Percentiles rank a stretch among this genome's conserved stretches.
Evolutionary conservation across 176 grass and related monocot species (phyloP).

Genomic region (Carex cristatella): DNA sequence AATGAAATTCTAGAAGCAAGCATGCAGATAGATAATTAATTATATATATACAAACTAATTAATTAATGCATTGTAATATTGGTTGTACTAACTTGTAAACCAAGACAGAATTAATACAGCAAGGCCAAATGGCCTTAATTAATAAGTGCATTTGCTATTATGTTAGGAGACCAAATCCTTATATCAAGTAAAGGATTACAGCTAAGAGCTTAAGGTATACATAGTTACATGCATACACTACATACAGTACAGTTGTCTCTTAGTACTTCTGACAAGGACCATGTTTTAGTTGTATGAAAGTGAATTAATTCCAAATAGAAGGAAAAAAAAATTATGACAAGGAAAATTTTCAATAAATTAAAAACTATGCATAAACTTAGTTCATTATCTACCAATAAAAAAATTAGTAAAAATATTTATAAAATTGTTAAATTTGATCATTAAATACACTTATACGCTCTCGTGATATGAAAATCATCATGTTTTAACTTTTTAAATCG

Average conservation of each 20-base stretch:
- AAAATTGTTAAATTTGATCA: too few species aligned
- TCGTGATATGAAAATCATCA: too few species aligned
- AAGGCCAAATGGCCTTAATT: neutral
- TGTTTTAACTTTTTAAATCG: too few species aligned
- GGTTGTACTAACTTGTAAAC: slow-evolving; percentile 4
- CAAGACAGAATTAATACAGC: neutral
- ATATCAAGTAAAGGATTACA: slow-evolving; percentile 17
- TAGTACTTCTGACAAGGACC: neutral
- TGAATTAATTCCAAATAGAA: neutral
- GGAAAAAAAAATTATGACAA: too few species aligned
- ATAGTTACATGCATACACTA: too few species aligned
- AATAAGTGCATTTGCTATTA: neutral
- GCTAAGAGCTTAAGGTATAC: slow-evolving; percentile 9
- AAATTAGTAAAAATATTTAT: too few species aligned
- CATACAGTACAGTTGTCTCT: neutral
- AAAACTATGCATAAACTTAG: too few species aligned
- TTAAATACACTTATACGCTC: too few species aligned
- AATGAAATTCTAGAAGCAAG: neutral
- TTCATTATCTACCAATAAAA: too few species aligned
- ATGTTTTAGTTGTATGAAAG: neutral
- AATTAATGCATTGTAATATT: neutral
- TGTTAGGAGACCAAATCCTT: slow-evolving; percentile 19
- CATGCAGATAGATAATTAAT: neutral
- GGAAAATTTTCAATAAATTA: neutral
- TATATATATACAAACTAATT: neutral